These are phyloP conservation scores for Gonapodya sp. DNA, from an alignment of 192 early-diverging fungal species.

Conservation along the genomic window DNA sequence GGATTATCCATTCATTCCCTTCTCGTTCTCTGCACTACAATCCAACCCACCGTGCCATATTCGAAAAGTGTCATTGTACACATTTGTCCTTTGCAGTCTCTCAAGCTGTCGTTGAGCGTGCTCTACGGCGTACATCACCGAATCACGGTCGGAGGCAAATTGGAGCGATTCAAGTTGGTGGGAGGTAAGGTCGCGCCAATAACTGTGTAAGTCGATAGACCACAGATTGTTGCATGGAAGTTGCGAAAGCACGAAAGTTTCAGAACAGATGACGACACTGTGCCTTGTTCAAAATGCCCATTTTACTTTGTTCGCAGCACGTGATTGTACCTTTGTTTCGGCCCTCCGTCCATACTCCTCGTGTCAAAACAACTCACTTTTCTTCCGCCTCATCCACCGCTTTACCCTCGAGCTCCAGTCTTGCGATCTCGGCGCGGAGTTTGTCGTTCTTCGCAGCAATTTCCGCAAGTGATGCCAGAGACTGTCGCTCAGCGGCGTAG, in stretches of 20 bases:
- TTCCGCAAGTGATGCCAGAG: neutral
- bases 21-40: neutral
- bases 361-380: neutral
- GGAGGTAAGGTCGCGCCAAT: conserved; percentile 68
- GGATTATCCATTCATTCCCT: neutral
- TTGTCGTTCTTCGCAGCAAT: neutral
- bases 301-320: too few species aligned
- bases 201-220: conserved; percentile 18
- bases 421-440: neutral
- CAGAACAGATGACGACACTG: too few species aligned
- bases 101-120: conserved; percentile 67
- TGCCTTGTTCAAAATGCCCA: too few species aligned
- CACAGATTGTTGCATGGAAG: too few species aligned
- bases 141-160: conserved; percentile 67
- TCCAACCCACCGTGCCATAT: conserved; percentile 46
- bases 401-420: neutral
- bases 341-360: too few species aligned
- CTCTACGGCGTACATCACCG: conserved; percentile 67
- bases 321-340: too few species aligned
- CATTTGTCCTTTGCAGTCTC: conserved; percentile 79
- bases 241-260: too few species aligned
- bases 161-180: conserved; percentile 48
- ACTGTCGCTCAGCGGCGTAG: neutral
- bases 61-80: conserved; percentile 90
- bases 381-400: neutral